phyloP scores from a whole-genome alignment of 148 eudicot genomes.

The Pouteria glomerata region DNA sequence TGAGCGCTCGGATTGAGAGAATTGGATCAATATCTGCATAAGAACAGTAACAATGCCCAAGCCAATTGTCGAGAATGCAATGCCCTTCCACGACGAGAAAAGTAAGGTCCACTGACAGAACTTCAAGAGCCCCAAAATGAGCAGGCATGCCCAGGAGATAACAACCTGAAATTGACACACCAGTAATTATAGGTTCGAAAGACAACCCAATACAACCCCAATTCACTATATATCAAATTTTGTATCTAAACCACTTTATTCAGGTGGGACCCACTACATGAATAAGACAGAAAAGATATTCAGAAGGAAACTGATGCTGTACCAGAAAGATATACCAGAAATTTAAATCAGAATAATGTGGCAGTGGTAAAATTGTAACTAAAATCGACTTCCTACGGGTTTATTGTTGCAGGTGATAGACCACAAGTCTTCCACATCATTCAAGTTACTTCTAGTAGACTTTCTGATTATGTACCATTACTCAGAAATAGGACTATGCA shows the following conservation, averaged over 20 bases:
- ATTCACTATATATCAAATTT: not conserved
- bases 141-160: conserved; percentile 43
- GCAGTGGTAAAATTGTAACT: too few species aligned
- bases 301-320: too few species aligned
- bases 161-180: conserved; percentile 49
- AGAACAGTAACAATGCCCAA: conserved; percentile 56
- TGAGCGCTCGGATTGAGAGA: conserved; percentile 81
- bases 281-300: too few species aligned
- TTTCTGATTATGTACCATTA: too few species aligned
- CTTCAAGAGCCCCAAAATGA: conserved; percentile 43
- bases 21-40: conserved; percentile 80
- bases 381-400: too few species aligned
- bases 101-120: conserved; percentile 62
- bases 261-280: too few species aligned
- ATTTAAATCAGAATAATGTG: too few species aligned
- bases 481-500: too few species aligned
- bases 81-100: conserved; percentile 81
- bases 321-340: too few species aligned
- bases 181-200: not conserved
- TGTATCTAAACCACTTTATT: not conserved
- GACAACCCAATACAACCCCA: not conserved
- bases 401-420: too few species aligned
- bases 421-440: too few species aligned
- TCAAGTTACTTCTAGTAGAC: too few species aligned
- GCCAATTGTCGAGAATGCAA: conserved; percentile 36